A percentile compares a stretch with the other conserved stretches of the same genome.
Evolutionary conservation across 2,329 filamentous ascomycete species (phyloP).

Genomic region (Exserohilum turcica): DNA sequence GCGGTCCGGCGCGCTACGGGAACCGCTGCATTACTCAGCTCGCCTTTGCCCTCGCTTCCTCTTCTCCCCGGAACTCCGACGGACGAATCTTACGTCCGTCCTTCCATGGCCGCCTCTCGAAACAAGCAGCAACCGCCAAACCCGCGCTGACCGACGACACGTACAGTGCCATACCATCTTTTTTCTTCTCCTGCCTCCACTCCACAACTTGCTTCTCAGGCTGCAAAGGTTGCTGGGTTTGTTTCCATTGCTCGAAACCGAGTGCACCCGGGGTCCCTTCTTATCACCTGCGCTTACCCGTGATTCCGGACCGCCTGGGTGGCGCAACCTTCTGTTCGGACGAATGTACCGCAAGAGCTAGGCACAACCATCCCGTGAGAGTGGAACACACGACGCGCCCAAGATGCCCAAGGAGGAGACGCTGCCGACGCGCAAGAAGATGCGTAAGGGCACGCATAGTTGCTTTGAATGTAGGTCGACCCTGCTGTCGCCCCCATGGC

Average conservation of each 20-base stretch:
- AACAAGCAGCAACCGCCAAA: slow-evolving; percentile 4
- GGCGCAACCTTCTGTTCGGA: slow-evolving; percentile 20
- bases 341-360: slow-evolving; percentile 25
- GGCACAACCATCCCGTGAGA: slow-evolving; percentile 4
- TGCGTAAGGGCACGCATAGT: slow-evolving; percentile 52
- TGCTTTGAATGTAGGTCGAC: slow-evolving; percentile 52
- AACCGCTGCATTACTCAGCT: slow-evolving; percentile 18
- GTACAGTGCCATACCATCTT: not conserved
- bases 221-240: no score
- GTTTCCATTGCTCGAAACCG: no score
- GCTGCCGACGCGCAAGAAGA: slow-evolving; percentile 47
- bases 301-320: slow-evolving; percentile 7
- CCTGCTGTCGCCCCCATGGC: slow-evolving; percentile 6
- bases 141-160: slow-evolving; percentile 5
- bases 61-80: slow-evolving; percentile 14
- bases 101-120: slow-evolving; percentile 7
- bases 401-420: slow-evolving; percentile 46
- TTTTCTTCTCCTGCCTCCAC: slow-evolving; percentile 6
- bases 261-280: slow-evolving; percentile 1
- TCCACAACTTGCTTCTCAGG: no score
- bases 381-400: slow-evolving; percentile 17
- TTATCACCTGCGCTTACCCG: slow-evolving; percentile 12
- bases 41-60: slow-evolving; percentile 17
- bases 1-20: slow-evolving; percentile 1
- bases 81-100: slow-evolving; percentile 22